Evolutionary conservation across 441 rosid genomes (phyloP).

Genomic region (Croton laevigatus): DNA sequence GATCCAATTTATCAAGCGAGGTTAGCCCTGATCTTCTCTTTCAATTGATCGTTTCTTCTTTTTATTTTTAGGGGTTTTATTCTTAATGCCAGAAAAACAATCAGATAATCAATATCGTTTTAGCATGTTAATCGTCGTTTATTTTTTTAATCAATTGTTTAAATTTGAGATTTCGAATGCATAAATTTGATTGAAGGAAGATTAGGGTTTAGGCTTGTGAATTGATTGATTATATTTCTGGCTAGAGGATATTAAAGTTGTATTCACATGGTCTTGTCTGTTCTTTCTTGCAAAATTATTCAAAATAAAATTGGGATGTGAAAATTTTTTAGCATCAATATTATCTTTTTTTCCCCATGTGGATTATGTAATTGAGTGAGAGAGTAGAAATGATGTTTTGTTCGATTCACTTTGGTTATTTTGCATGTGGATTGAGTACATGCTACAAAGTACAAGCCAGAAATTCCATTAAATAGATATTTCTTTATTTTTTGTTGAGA

Average conservation of each 20-base stretch:
- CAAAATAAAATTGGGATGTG: neutral
- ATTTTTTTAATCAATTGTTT: neutral
- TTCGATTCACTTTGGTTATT: neutral
- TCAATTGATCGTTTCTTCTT: neutral
- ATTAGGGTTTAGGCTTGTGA: neutral
- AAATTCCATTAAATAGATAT: too few relatives aligned
- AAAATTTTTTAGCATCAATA: neutral
- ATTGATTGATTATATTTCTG: neutral
- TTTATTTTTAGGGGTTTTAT: neutral
- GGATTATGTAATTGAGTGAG: neutral
- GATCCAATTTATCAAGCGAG: conserved; percentile 48
- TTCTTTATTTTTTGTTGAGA: neutral
- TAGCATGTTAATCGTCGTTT: neutral
- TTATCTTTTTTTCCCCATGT: neutral
- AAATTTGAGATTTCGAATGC: too few relatives aligned
- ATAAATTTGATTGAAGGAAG: too few relatives aligned
- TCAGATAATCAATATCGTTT: neutral
- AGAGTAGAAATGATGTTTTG: too few relatives aligned
- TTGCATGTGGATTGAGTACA: neutral
- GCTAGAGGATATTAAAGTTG: neutral
- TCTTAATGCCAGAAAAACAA: neutral
- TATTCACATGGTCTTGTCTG: neutral
- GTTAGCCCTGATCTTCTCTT: conserved; percentile 23
- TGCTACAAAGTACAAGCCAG: neutral
- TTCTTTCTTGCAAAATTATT: neutral